A percentile compares a stretch with the other conserved stretches of the same genome.
These are phyloP conservation scores for Hibiscus tridactylites DNA, from an alignment of 345 rosid genomes.

Conservation along the genomic window DNA sequence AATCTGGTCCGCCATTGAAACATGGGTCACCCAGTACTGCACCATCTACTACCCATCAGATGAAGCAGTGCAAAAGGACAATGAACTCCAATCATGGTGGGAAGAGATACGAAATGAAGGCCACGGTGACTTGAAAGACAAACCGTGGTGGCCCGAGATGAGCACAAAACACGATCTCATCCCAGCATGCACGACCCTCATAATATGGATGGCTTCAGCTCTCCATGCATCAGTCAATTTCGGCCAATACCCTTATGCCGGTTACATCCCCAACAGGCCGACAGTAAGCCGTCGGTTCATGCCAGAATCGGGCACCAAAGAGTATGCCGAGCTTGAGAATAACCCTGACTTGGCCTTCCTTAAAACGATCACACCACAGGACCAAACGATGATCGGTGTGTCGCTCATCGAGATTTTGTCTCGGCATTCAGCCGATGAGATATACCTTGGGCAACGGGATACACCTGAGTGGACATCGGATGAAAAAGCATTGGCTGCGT, in stretches of 20 bases:
- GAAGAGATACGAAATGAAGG: slow-evolving; percentile 55
- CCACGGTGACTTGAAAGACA: slow-evolving; percentile 64
- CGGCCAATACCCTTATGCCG: slow-evolving; percentile 90
- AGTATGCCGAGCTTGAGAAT: slow-evolving; percentile 46
- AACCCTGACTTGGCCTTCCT: slow-evolving; percentile 52
- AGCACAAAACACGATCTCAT: slow-evolving; percentile 48
- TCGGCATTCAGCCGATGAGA: slow-evolving; percentile 74
- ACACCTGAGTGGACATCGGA: slow-evolving; percentile 66
- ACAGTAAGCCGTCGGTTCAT: slow-evolving; percentile 80
- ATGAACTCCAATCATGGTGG: slow-evolving; percentile 91
- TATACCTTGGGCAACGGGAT: slow-evolving; percentile 82
- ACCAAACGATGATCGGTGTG: slow-evolving; percentile 75
- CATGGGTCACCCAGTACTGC: slow-evolving; percentile 77
- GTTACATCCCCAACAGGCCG: slow-evolving; percentile 87
- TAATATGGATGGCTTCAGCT: slow-evolving; percentile 91
- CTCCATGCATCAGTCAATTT: slow-evolving; percentile 93
- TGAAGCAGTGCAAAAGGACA: slow-evolving; percentile 43
- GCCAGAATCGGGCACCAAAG: slow-evolving; percentile 76
- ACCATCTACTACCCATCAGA: slow-evolving; percentile 54
- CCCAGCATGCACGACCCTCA: slow-evolving; percentile 60
- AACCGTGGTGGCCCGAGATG: slow-evolving; percentile 79
- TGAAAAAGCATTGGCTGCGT: slow-evolving; percentile 50
- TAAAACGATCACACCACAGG: slow-evolving; percentile 79
- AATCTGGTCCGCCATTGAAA: slow-evolving; percentile 79
- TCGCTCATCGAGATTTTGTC: slow-evolving; percentile 79